Percentiles rank a stretch among this genome's conserved stretches.
phyloP scores from a whole-genome alignment of 1,284 basidiomycete genomes.

The Cutaneotrichosporon mucoides region DNA sequence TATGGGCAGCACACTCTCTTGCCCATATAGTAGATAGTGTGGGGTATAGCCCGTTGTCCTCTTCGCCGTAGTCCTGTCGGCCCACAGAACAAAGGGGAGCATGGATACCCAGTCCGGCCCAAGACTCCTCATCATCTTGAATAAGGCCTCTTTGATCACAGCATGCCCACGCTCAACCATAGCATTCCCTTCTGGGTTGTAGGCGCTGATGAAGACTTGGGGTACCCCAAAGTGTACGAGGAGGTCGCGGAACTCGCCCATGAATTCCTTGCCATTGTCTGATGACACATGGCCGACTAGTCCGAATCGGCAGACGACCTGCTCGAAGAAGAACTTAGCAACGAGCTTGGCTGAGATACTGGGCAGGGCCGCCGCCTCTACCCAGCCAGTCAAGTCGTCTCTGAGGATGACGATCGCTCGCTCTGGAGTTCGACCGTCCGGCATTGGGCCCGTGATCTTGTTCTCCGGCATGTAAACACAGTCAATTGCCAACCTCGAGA shows the following conservation, averaged over 20 bases:
- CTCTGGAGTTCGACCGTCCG: background rate
- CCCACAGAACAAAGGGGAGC: constrained; percentile 4
- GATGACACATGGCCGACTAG: background rate
- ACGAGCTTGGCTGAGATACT: background rate
- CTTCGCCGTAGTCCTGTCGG: constrained; percentile 6
- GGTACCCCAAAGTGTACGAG: background rate
- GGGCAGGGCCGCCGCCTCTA: background rate
- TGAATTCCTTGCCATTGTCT: constrained; percentile 4
- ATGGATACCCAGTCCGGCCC: background rate
- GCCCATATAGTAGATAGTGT: constrained; percentile 4
- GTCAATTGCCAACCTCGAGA: constrained; percentile 3
- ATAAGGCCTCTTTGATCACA: constrained; percentile 9
- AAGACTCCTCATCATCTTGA: constrained; percentile 1
- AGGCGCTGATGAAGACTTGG: background rate
- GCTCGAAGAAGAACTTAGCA: background rate
- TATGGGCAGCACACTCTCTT: constrained; percentile 4
- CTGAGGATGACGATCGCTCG: background rate
- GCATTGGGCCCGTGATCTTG: background rate
- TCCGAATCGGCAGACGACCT: background rate
- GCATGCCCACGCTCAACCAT: constrained; percentile 10
- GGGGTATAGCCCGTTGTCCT: constrained; percentile 1
- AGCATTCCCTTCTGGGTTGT: constrained; percentile 6
- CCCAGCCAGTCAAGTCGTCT: constrained; percentile 8
- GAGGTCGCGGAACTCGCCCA: background rate
- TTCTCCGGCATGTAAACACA: constrained; percentile 7